Percentiles rank a stretch among this genome's conserved stretches.
Evolutionary conservation across 129 eudicot species (phyloP).

Genomic region (Flaveria ramosissima): DNA sequence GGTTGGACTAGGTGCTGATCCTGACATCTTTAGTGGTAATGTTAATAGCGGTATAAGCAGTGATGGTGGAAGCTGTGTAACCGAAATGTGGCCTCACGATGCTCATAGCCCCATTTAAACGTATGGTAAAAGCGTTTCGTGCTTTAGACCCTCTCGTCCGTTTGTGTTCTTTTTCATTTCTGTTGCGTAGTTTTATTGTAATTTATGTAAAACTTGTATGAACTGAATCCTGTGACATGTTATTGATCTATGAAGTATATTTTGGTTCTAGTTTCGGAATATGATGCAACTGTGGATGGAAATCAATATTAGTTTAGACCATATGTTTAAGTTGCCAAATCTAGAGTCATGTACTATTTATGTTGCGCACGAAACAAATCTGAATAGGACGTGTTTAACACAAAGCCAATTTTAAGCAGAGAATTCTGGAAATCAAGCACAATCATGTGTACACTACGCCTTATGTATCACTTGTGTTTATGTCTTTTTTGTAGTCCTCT

Average conservation of each 20-base stretch:
- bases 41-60: slow-evolving; percentile 5
- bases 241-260: slow-evolving; percentile 23
- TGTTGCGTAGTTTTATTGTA: slow-evolving; percentile 22
- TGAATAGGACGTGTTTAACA: too few species aligned
- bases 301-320: too few species aligned
- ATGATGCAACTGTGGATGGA: not conserved
- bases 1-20: slow-evolving; percentile 38
- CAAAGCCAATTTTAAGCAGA: too few species aligned
- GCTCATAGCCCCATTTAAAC: slow-evolving; percentile 45
- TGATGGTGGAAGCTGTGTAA: slow-evolving; percentile 36
- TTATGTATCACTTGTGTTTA: too few species aligned
- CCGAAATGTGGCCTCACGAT: slow-evolving; percentile 44
- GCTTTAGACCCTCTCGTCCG: slow-evolving; percentile 9
- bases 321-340: too few species aligned
- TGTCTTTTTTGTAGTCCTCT: too few species aligned
- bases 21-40: slow-evolving; percentile 37
- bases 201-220: slow-evolving; percentile 22
- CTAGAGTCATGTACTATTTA: too few species aligned
- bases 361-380: too few species aligned
- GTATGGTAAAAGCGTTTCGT: slow-evolving; percentile 34
- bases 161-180: not conserved
- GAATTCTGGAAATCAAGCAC: not conserved
- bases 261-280: slow-evolving; percentile 17
- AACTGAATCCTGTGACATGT: slow-evolving; percentile 10
- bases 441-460: too few species aligned